Evolutionary conservation across 2,329 filamentous ascomycete species (phyloP).

Genomic region (Epichloe sp.): DNA sequence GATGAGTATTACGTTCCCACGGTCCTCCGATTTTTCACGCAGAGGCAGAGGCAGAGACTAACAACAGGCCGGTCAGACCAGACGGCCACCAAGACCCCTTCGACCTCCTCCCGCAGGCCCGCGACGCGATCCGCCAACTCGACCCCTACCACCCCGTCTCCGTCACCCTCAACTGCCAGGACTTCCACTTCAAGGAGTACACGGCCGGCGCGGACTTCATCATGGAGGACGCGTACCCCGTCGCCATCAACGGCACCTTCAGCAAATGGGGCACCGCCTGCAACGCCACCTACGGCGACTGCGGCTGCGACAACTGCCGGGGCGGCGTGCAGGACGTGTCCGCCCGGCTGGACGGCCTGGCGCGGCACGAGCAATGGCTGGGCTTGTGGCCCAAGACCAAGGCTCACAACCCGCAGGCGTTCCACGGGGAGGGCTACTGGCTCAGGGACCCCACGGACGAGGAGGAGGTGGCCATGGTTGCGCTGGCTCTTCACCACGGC

Average conservation of each 20-base stretch:
- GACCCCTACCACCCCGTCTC: constrained; percentile 50
- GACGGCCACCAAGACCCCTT: constrained; percentile 44
- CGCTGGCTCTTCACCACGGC: constrained; percentile 32
- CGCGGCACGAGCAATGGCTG: constrained; percentile 26
- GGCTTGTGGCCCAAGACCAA: constrained; percentile 30
- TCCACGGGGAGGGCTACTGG: constrained; percentile 36
- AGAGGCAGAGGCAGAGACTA: not conserved
- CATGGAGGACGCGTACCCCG: constrained; percentile 47
- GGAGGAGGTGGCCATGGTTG: constrained; percentile 32
- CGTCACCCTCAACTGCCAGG: constrained; percentile 46
- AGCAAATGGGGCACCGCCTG: constrained; percentile 42
- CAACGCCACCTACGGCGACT: constrained; percentile 47
- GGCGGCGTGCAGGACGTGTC: constrained; percentile 40
- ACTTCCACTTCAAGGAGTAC: constrained; percentile 47
- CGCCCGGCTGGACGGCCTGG: constrained; percentile 25
- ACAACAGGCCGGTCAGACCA: constrained; percentile 19
- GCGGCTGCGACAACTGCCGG: constrained; percentile 48
- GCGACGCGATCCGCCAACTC: constrained; percentile 31
- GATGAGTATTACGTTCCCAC: constrained; percentile 24
- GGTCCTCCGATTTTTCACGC: not conserved
- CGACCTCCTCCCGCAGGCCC: constrained; percentile 27
- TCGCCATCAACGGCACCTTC: constrained; percentile 41
- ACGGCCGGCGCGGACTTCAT: constrained; percentile 42
- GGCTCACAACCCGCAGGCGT: constrained; percentile 32
- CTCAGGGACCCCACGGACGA: constrained; percentile 27